A percentile compares a stretch with the other conserved stretches of the same genome.
Evolutionary conservation across 2,329 filamentous ascomycete species (phyloP).

Genomic region (Onygena corvina): DNA sequence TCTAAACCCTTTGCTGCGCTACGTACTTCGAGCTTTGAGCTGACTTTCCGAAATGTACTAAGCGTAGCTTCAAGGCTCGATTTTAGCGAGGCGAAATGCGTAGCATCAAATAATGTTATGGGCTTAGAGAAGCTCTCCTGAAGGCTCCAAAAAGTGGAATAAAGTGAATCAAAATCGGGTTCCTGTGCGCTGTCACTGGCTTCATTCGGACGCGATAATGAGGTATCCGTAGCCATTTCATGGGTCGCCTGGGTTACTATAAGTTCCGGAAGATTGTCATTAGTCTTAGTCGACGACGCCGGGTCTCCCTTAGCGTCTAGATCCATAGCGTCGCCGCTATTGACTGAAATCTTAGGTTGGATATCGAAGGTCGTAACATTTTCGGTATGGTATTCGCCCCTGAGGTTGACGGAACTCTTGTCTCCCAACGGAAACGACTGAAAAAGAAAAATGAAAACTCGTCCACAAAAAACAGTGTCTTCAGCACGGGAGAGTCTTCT

Average conservation of each 20-base stretch:
- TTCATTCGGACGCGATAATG: constrained; percentile 12
- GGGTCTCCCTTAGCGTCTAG: constrained; percentile 44
- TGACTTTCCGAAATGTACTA: constrained; percentile 61
- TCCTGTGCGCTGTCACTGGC: constrained; percentile 34
- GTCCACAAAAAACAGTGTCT: constrained; percentile 91
- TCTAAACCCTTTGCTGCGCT: constrained; percentile 45
- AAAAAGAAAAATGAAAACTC: constrained; percentile 97
- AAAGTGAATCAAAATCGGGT: constrained; percentile 60
- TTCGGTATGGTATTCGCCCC: constrained; percentile 90
- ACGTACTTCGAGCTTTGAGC: constrained; percentile 57
- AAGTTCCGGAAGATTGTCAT: constrained; percentile 9
- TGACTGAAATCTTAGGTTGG: constrained; percentile 27
- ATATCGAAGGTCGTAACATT: constrained; percentile 82
- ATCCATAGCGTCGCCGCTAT: constrained; percentile 49
- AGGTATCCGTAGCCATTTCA: constrained; percentile 6
- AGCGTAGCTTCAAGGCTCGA: constrained; percentile 51
- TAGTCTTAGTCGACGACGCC: constrained; percentile 15
- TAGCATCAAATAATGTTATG: constrained; percentile 61
- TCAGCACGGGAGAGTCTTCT: constrained; percentile 86
- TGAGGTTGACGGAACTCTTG: constrained; percentile 90
- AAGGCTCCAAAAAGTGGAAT: constrained; percentile 86
- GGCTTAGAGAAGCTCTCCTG: constrained; percentile 89
- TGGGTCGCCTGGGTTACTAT: not conserved
- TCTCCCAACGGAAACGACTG: constrained; percentile 95
- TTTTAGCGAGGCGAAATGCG: constrained; percentile 56